Percentiles rank a stretch among this genome's conserved stretches.
Conservation (phyloP, 352 stramenopile species). For the Pythium utonaiense region DNA sequence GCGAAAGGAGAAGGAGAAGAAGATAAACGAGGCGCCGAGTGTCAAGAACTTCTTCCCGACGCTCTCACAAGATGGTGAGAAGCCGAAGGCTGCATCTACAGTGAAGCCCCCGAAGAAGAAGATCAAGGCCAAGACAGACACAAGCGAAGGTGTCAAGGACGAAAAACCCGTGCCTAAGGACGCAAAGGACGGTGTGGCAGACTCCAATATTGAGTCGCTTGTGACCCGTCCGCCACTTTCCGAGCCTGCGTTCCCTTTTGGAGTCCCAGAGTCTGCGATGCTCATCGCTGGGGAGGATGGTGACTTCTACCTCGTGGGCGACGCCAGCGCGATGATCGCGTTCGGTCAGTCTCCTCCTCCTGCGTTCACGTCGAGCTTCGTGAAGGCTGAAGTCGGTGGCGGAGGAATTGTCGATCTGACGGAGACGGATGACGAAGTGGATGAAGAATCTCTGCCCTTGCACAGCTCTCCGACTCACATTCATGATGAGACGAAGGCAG, state of each 20-base stretch:
- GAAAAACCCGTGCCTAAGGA: constrained; percentile 1
- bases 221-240: neutral
- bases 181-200: neutral
- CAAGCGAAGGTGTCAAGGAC: constrained; percentile 16
- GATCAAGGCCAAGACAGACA: neutral
- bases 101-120: constrained; percentile 27
- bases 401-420: constrained; percentile 22
- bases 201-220: neutral
- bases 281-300: constrained; percentile 30
- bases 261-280: constrained; percentile 10
- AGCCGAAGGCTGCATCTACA: too few relatives aligned
- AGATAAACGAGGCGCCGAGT: constrained; percentile 27
- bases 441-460: neutral
- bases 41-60: constrained; percentile 33
- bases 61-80: neutral
- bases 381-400: neutral
- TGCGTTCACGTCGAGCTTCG: neutral
- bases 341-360: neutral
- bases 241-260: constrained; percentile 9
- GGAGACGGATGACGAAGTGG: constrained; percentile 32
- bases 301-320: constrained; percentile 44
- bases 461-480: neutral
- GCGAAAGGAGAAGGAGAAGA: constrained; percentile 55
- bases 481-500: constrained; percentile 19
- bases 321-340: constrained; percentile 44